A percentile compares a stretch with the other conserved stretches of the same genome.
Evolutionary conservation across 768 basidiomycete genomes (phyloP).

Genomic region (Russula olivacea): DNA sequence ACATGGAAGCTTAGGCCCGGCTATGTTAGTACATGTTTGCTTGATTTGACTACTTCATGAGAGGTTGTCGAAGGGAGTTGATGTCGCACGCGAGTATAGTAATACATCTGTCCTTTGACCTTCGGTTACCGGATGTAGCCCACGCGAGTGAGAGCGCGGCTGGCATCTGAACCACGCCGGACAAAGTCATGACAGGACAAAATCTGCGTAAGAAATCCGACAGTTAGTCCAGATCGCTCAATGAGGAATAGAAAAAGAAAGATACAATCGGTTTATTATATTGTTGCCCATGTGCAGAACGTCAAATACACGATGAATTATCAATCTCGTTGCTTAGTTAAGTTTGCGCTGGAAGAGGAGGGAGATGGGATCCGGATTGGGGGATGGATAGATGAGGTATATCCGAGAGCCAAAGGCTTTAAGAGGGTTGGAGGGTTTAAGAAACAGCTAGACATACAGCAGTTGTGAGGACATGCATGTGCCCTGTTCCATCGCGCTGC

Average conservation of each 20-base stretch:
- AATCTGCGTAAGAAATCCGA: no score
- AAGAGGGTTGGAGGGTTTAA: background rate
- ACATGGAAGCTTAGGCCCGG: no score
- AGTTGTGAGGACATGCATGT: constrained; percentile 4
- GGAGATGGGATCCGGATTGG: background rate
- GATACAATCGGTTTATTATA: constrained; percentile 12
- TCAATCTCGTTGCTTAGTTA: background rate
- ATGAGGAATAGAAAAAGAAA: background rate
- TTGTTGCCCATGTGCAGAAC: constrained; percentile 7
- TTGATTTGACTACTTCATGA: no score
- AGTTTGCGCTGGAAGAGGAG: background rate
- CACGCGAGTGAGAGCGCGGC: no score
- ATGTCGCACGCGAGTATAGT: no score
- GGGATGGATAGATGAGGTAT: constrained; percentile 1
- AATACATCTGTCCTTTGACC: no score
- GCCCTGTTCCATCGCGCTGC: constrained; percentile 17
- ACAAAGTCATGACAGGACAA: no score
- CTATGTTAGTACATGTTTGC: no score
- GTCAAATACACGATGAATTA: constrained; percentile 22
- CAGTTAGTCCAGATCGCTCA: background rate
- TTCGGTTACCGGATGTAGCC: no score
- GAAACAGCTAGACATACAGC: constrained; percentile 21
- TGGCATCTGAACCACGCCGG: no score
- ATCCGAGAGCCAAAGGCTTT: background rate
- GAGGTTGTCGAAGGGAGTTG: no score